Base-by-base conservation (phyloP, 1,284 basidiomycete species). In the Phellopilus nigrolimitatus region DNA sequence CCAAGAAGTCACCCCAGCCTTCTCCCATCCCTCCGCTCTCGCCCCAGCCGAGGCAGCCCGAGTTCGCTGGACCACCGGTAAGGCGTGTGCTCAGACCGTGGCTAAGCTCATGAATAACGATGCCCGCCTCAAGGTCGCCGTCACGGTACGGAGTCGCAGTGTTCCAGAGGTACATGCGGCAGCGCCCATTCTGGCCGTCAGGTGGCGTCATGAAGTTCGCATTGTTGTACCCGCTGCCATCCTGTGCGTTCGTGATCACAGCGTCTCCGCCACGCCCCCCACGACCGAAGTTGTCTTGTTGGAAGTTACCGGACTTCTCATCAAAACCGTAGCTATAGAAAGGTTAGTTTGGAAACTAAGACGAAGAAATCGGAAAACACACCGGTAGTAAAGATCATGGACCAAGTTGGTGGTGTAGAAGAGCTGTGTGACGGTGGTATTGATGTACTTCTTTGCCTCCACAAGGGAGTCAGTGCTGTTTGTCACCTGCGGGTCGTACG, bases 151-250 rank as follows among this genome's bases (percentile, higher is more conserved):
- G 94, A 19, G 80, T 74, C 7, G 83, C 86, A 0, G 89, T 91
- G 69, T 91, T 88, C 95, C 95, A 97, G 40, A 94, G 73, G 72
- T 95, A 97, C 95, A 97, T 97, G 60, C 95, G 80, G 88, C 95
- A 94, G 54, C 91, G 84, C 7, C 90, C 90, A 61, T 86, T 83
- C 71, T 83, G 80, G 39, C 73, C 76, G 51, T 78, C 86, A 49
- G 86, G 86, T 53, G 86, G 86, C 0, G 85, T 88, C 84, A 87
- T 86, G 68, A 88, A 86, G 71, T 88, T 86, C 39, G 86, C 88
- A 58, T 91, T 91, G 76, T 95, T 93, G 71, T 81, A 94, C 3
- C 94, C 94, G 19, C 83, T 88, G 38, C 93, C 93, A 62, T 97
- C 94, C 69, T 97, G 93, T 1, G 95, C 94, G 62, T 95, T 95